Evolutionary conservation across 2,329 filamentous ascomycete genomes (phyloP).

Genomic region (Ceratocystis cacaofunesta): DNA sequence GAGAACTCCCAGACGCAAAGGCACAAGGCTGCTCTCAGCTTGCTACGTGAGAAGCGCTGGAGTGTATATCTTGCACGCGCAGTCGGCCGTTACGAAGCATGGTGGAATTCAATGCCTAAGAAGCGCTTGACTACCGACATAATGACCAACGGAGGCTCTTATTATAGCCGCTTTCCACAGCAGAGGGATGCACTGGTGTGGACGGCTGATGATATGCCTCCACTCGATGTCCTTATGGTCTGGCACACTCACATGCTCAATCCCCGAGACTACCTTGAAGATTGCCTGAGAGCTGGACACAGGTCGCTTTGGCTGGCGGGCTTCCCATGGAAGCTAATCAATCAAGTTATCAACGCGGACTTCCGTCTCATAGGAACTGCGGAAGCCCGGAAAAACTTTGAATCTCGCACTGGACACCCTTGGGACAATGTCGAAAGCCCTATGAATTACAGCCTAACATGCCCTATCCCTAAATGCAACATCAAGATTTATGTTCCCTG

Average conservation of each 20-base stretch:
- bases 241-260: constrained; percentile 72
- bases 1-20: constrained; percentile 23
- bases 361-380: constrained; percentile 41
- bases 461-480: constrained; percentile 35
- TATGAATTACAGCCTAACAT: constrained; percentile 34
- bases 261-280: constrained; percentile 58
- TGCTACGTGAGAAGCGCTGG: constrained; percentile 59
- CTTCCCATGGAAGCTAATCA: constrained; percentile 50
- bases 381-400: constrained; percentile 34
- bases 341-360: constrained; percentile 40
- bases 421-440: constrained; percentile 48
- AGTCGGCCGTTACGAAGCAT: constrained; percentile 50
- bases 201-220: constrained; percentile 8
- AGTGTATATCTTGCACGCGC: constrained; percentile 53
- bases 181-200: constrained; percentile 11
- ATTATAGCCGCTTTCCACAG: constrained; percentile 9
- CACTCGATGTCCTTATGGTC: constrained; percentile 57
- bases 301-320: constrained; percentile 44
- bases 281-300: constrained; percentile 46
- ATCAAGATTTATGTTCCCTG: constrained; percentile 35
- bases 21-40: constrained; percentile 27
- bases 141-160: constrained; percentile 21
- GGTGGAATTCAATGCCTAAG: constrained; percentile 38
- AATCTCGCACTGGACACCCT: constrained; percentile 29
- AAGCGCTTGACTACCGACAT: constrained; percentile 25